These are phyloP conservation scores for Torrubiellomyces zombiae DNA, from an alignment of 2,329 filamentous ascomycete species.

Conservation along the genomic window DNA sequence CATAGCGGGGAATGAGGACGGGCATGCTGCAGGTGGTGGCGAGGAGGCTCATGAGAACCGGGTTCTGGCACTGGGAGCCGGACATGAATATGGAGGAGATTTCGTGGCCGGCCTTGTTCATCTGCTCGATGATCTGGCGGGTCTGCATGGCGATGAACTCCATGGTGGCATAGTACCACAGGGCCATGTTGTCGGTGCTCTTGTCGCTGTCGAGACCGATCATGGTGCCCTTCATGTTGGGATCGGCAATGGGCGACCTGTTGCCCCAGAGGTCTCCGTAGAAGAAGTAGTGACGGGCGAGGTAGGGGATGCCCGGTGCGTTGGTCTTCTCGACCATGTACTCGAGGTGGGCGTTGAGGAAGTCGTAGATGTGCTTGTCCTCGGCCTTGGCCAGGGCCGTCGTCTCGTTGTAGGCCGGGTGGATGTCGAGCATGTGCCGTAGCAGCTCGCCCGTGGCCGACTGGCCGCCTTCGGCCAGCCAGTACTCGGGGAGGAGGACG, in stretches of 20 bases:
- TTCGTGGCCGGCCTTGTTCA: slow-evolving; percentile 79
- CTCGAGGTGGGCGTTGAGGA: slow-evolving; percentile 73
- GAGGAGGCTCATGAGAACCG: slow-evolving; percentile 77
- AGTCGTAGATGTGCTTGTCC: slow-evolving; percentile 86
- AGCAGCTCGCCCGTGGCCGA: slow-evolving; percentile 90
- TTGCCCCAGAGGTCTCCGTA: slow-evolving; percentile 97
- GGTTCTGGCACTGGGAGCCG: slow-evolving; percentile 92
- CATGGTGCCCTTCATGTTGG: slow-evolving; percentile 81
- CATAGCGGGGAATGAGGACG: slow-evolving; percentile 82
- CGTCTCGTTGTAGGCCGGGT: slow-evolving; percentile 75
- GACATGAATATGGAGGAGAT: slow-evolving; percentile 98
- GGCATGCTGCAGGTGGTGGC: slow-evolving; percentile 85
- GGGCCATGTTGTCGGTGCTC: slow-evolving; percentile 68
- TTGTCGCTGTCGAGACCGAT: slow-evolving; percentile 80
- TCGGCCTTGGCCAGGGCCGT: slow-evolving; percentile 63
- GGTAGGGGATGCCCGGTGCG: slow-evolving; percentile 66
- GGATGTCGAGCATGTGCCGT: slow-evolving; percentile 87
- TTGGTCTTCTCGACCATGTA: slow-evolving; percentile 52
- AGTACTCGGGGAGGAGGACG: slow-evolving; percentile 77
- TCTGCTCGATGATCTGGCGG: slow-evolving; percentile 80
- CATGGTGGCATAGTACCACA: slow-evolving; percentile 91
- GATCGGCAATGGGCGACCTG: slow-evolving; percentile 80
- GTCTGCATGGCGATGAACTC: slow-evolving; percentile 98
- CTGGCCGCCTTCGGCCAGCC: slow-evolving; percentile 96
- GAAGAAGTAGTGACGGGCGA: slow-evolving; percentile 93